These are phyloP conservation scores for Gossypium turneri DNA, from an alignment of 345 rosid species.

Conservation along the genomic window DNA sequence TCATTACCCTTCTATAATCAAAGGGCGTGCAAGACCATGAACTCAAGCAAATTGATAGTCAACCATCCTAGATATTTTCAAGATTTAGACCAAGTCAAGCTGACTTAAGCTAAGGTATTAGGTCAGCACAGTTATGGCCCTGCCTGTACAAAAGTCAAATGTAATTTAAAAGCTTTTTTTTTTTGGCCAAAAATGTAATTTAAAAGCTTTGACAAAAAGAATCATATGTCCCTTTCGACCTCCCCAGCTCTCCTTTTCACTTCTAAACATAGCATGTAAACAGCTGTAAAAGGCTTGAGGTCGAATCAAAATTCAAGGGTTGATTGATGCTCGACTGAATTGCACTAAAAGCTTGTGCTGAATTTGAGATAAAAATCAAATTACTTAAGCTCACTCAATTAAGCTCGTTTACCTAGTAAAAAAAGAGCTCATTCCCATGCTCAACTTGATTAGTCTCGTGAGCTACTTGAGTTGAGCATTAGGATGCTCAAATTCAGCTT, in stretches of 20 bases:
- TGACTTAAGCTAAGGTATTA: constrained; percentile 12
- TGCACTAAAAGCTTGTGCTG: not conserved
- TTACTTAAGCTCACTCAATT: not conserved
- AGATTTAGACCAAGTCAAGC: constrained; percentile 26
- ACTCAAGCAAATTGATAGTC: not conserved
- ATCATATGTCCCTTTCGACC: constrained; percentile 12
- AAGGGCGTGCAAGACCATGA: not conserved
- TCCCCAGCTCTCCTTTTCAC: not conserved
- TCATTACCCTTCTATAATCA: not conserved
- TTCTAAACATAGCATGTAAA: not conserved
- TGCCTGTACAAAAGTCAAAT: constrained; percentile 8
- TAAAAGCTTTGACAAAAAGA: constrained; percentile 27
- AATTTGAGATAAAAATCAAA: not conserved
- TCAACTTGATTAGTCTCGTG: not conserved
- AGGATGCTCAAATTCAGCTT: not conserved
- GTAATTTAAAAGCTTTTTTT: constrained; percentile 21
- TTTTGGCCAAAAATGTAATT: no score
- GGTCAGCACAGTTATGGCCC: constrained; percentile 1
- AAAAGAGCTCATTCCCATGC: not conserved
- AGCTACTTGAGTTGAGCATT: not conserved
- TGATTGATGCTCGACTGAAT: not conserved
- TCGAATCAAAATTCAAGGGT: not conserved
- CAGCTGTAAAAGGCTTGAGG: not conserved
- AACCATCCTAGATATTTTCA: not conserved
- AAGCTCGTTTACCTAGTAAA: not conserved